phyloP scores from a whole-genome alignment of 2,329 filamentous ascomycete genomes.

The Aspergillus caelatus region DNA sequence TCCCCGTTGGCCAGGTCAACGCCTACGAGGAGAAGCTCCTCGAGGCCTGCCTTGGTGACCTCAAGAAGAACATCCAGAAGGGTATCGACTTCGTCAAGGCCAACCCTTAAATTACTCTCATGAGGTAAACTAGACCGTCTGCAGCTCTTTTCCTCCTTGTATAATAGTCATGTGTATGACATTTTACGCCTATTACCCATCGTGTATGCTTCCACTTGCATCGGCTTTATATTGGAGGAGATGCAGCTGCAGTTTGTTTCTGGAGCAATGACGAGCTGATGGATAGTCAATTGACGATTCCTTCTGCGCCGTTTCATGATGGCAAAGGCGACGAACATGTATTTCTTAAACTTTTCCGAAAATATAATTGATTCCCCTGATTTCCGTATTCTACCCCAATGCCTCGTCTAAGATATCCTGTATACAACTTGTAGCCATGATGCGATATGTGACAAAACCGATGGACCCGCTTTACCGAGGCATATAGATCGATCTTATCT shows the following conservation, averaged over 20 bases:
- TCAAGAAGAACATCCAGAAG: constrained; percentile 86
- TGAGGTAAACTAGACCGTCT: constrained; percentile 8
- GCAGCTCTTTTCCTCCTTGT: constrained; percentile 29
- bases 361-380: constrained; percentile 11
- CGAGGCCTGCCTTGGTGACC: constrained; percentile 74
- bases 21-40: constrained; percentile 86
- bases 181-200: constrained; percentile 18
- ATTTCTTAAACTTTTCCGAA: constrained; percentile 10
- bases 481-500: neutral
- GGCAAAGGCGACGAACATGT: constrained; percentile 15
- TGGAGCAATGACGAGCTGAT: constrained; percentile 10
- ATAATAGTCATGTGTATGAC: constrained; percentile 28
- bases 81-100: constrained; percentile 64
- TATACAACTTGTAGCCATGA: neutral
- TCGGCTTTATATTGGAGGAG: constrained; percentile 26
- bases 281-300: constrained; percentile 12
- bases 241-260: constrained; percentile 24
- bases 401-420: neutral
- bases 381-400: neutral
- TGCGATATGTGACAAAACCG: neutral
- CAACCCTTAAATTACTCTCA: constrained; percentile 50
- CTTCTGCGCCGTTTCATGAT: constrained; percentile 6
- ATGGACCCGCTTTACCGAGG: neutral
- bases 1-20: constrained; percentile 81
- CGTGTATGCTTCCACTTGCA: constrained; percentile 17